A percentile compares a stretch with the other conserved stretches of the same genome.
These are phyloP conservation scores for Phytophthora fragariae DNA, from an alignment of 352 stramenopile species.

Conservation along the genomic window DNA sequence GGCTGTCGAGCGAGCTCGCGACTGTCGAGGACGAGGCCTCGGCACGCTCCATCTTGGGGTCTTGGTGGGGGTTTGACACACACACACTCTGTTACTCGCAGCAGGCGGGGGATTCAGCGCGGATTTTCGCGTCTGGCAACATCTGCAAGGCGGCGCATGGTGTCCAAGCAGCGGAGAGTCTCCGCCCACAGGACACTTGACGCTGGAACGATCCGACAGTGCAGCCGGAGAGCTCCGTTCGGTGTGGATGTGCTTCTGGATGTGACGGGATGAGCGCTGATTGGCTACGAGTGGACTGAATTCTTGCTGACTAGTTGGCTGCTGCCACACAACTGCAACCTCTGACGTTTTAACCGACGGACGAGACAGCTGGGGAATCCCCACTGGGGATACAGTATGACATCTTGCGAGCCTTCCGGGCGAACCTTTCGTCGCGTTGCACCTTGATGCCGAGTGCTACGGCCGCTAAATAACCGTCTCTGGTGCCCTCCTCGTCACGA, in stretches of 20 bases:
- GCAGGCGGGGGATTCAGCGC: constrained; percentile 15
- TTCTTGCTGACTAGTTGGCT: constrained; percentile 17
- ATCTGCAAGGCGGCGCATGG: constrained; percentile 11
- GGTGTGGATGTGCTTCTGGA: constrained; percentile 6
- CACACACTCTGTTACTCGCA: constrained; percentile 11
- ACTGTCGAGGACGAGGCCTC: constrained; percentile 29
- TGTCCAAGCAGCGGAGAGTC: not conserved
- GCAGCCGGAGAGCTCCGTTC: constrained; percentile 5
- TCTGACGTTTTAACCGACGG: not conserved
- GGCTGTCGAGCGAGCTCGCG: constrained; percentile 22
- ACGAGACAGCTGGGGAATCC: not conserved
- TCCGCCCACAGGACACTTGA: not conserved
- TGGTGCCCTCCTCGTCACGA: too few relatives aligned
- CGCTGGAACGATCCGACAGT: not conserved
- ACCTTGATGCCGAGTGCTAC: not conserved
- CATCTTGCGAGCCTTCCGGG: not conserved
- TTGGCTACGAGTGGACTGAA: constrained; percentile 17
- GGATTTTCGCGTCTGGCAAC: constrained; percentile 24
- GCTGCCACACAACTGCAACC: constrained; percentile 30
- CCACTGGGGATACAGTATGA: not conserved
- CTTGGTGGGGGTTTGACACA: constrained; percentile 11
- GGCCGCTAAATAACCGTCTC: too few relatives aligned
- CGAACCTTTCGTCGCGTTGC: not conserved
- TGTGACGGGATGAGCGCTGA: constrained; percentile 9
- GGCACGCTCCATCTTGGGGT: constrained; percentile 10